phyloP scores from a whole-genome alignment of 768 basidiomycete species.

The Trametes cinnabarina region DNA sequence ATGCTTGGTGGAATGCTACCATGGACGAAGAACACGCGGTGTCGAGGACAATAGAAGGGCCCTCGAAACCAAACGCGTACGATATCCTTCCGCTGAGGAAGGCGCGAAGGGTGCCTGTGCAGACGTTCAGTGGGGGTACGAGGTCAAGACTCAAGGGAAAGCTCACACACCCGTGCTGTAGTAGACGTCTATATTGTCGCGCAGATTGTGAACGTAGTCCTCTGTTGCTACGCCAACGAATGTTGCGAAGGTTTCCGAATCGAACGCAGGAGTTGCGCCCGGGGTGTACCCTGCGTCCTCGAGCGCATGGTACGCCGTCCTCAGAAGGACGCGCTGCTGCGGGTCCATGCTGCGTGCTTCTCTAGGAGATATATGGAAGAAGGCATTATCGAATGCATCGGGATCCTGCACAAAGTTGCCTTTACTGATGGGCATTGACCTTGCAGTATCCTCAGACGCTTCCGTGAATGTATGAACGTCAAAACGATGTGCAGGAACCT shows the following conservation, averaged over 20 bases:
- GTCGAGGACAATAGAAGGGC: slow-evolving; percentile 70
- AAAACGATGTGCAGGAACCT: slow-evolving; percentile 68
- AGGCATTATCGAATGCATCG: slow-evolving; percentile 64
- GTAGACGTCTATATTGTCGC: slow-evolving; percentile 62
- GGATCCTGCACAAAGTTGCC: slow-evolving; percentile 64
- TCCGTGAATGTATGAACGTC: slow-evolving; percentile 39
- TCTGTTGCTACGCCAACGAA: slow-evolving; percentile 69
- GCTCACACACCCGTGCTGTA: slow-evolving; percentile 57
- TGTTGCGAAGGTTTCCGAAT: slow-evolving; percentile 57
- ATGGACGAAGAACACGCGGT: slow-evolving; percentile 75
- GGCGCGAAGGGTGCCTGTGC: slow-evolving; percentile 63
- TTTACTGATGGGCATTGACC: slow-evolving; percentile 48
- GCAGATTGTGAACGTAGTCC: slow-evolving; percentile 67
- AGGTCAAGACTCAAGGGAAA: background rate
- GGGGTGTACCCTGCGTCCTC: slow-evolving; percentile 73
- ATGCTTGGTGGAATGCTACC: slow-evolving; percentile 67
- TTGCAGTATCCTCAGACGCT: slow-evolving; percentile 31
- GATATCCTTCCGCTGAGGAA: slow-evolving; percentile 74
- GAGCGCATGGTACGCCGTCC: slow-evolving; percentile 64
- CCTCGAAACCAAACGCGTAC: slow-evolving; percentile 63
- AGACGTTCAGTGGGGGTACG: background rate
- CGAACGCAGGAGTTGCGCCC: slow-evolving; percentile 48
- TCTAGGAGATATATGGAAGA: slow-evolving; percentile 72
- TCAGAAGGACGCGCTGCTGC: slow-evolving; percentile 67
- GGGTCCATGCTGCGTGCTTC: slow-evolving; percentile 78